Evolutionary conservation across 139 green algal species (phyloP).

Genomic region (Yamagishiella unicocca): DNA sequence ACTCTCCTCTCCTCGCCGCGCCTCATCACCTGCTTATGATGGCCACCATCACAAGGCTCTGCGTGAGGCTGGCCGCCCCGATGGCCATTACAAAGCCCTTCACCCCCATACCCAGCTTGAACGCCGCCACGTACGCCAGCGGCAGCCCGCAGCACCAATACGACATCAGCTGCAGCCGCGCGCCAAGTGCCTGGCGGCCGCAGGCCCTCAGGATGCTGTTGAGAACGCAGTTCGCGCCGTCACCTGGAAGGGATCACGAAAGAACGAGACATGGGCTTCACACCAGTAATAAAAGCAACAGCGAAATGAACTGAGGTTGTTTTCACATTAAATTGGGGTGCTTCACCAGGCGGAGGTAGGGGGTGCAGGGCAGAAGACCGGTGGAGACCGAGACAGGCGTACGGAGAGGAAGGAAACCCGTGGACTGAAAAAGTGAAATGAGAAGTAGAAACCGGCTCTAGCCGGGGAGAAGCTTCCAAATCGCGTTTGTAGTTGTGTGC

Average conservation of each 20-base stretch:
- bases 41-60: constrained; percentile 7
- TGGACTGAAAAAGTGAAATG: too few species aligned
- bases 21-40: constrained; percentile 38
- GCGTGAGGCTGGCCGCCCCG: constrained; percentile 22
- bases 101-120: constrained; percentile 59
- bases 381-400: too few species aligned
- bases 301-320: too few species aligned
- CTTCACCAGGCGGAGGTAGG: too few species aligned
- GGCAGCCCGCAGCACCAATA: constrained; percentile 61
- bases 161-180: constrained; percentile 39
- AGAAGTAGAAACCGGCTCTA: too few species aligned
- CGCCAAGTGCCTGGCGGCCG: constrained; percentile 53
- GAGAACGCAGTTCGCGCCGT: constrained; percentile 74
- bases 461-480: too few species aligned
- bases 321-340: too few species aligned
- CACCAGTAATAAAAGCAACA: too few species aligned
- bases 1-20: not conserved
- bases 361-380: too few species aligned
- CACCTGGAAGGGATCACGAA: constrained; percentile 59
- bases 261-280: too few species aligned
- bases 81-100: constrained; percentile 42
- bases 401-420: too few species aligned
- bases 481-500: too few species aligned
- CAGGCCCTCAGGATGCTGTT: constrained; percentile 55
- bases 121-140: constrained; percentile 57